Percentiles rank a stretch among this genome's conserved stretches.
Conservation (phyloP, 306 rosid genomes). For the Mimosa pudica region DNA sequence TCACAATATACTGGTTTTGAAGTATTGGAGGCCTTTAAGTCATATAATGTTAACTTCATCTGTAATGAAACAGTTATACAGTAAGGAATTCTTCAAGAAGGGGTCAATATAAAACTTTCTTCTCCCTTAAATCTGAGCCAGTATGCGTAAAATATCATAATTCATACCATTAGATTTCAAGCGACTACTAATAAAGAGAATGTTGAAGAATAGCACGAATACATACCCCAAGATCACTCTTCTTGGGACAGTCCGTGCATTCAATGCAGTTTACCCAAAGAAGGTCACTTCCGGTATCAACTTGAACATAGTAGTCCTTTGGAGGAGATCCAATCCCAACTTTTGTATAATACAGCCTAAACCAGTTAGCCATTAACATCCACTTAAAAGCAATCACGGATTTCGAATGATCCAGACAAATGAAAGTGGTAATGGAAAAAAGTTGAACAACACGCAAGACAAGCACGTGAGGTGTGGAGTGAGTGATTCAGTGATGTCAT, state of each 20-base stretch:
- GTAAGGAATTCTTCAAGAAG: constrained; percentile 32
- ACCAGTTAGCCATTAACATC: constrained; percentile 28
- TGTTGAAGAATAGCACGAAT: constrained; percentile 4
- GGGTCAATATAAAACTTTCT: constrained; percentile 6
- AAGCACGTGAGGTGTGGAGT: not conserved
- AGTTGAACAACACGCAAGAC: not conserved
- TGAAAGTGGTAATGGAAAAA: not conserved
- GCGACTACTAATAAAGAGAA: constrained; percentile 4
- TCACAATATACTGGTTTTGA: constrained; percentile 62
- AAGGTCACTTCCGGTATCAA: constrained; percentile 94
- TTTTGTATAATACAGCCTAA: constrained; percentile 82
- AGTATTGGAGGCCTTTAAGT: constrained; percentile 58
- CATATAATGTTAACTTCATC: constrained; percentile 67
- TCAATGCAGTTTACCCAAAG: constrained; percentile 85
- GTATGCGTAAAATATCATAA: constrained; percentile 14
- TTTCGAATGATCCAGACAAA: constrained; percentile 1
- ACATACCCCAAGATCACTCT: constrained; percentile 78
- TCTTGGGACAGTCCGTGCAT: constrained; percentile 70
- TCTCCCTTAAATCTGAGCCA: constrained; percentile 11
- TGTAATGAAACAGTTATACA: constrained; percentile 45
- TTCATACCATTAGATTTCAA: constrained; percentile 9
- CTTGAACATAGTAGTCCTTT: constrained; percentile 78
- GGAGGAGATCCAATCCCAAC: constrained; percentile 81
- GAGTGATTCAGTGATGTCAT: not conserved
- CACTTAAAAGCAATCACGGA: not conserved